Evolutionary conservation across 2,329 filamentous ascomycete genomes (phyloP).

Genomic region (Fusarium guadeloupense): DNA sequence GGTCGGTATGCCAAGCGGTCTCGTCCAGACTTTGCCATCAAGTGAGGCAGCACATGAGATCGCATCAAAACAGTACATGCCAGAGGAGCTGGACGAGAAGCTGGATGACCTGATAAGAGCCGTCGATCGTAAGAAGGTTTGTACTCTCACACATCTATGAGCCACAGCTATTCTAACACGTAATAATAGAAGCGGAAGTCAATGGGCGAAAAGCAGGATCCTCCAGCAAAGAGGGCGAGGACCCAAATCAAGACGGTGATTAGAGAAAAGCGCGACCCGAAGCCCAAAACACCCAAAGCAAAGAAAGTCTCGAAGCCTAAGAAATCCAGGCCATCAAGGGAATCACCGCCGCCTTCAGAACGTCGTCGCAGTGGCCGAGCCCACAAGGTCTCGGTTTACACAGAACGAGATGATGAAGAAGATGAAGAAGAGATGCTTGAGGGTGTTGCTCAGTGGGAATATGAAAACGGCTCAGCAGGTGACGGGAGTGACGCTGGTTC

Average conservation of each 20-base stretch:
- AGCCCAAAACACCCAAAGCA: constrained; percentile 48
- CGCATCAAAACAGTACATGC: constrained; percentile 84
- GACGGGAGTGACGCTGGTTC: constrained; percentile 34
- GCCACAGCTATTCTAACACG: constrained; percentile 38
- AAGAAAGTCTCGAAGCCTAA: constrained; percentile 50
- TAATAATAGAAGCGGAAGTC: constrained; percentile 66
- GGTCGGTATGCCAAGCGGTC: constrained; percentile 78
- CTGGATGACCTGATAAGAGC: constrained; percentile 74
- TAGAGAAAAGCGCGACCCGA: constrained; percentile 50
- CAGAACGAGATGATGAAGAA: constrained; percentile 65
- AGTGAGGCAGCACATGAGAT: constrained; percentile 85
- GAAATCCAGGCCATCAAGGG: constrained; percentile 41
- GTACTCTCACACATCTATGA: constrained; percentile 10
- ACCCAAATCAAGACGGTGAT: constrained; percentile 51
- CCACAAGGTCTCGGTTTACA: constrained; percentile 59
- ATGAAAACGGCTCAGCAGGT: constrained; percentile 47
- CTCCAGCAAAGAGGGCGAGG: constrained; percentile 51
- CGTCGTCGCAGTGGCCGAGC: constrained; percentile 66
- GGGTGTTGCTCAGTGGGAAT: constrained; percentile 68
- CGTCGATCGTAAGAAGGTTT: constrained; percentile 78
- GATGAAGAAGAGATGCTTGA: constrained; percentile 71
- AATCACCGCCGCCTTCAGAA: constrained; percentile 52
- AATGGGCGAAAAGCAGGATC: constrained; percentile 59
- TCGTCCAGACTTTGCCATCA: constrained; percentile 79
- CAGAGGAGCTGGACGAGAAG: constrained; percentile 77